Percentiles rank a stretch among this genome's conserved stretches.
phyloP scores from a whole-genome alignment of 306 rosid genomes.

The Cucumis hystrix region DNA sequence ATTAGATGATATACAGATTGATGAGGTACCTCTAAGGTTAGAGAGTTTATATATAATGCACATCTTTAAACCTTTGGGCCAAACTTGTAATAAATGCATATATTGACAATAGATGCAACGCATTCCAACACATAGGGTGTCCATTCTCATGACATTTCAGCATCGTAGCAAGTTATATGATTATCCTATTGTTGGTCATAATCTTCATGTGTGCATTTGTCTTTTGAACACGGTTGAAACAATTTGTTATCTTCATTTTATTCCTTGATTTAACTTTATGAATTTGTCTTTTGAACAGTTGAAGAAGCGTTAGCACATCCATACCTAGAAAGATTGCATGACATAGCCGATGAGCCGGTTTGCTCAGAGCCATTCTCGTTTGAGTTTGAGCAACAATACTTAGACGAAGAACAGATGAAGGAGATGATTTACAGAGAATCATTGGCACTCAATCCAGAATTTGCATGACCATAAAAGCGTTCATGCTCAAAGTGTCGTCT shows the following conservation, averaged over 20 bases:
- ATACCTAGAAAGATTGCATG: conserved; percentile 89
- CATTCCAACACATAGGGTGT: too few species aligned
- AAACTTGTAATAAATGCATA: too few species aligned
- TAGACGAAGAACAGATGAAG: conserved; percentile 87
- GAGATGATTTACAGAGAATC: conserved; percentile 91
- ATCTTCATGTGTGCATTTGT: too few species aligned
- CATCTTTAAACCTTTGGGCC: too few species aligned
- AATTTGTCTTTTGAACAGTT: conserved; percentile 31
- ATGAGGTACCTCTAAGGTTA: too few species aligned
- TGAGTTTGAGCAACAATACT: conserved; percentile 70
- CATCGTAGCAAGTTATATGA: too few species aligned
- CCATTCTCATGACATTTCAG: too few species aligned
- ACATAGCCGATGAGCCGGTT: conserved; percentile 78
- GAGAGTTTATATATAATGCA: too few species aligned
- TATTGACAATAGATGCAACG: too few species aligned
- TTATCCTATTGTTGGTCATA: background rate
- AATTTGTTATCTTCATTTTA: background rate
- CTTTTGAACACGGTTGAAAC: background rate
- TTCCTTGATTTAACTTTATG: conserved; percentile 1
- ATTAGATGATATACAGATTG: too few species aligned
- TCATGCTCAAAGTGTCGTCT: background rate
- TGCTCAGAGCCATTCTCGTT: conserved; percentile 66
- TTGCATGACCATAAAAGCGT: conserved; percentile 22
- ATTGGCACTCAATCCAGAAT: conserved; percentile 64
- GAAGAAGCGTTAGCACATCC: conserved; percentile 96